phyloP scores from a whole-genome alignment of 768 basidiomycete genomes.

The Naganishia vaughanmartiniae region DNA sequence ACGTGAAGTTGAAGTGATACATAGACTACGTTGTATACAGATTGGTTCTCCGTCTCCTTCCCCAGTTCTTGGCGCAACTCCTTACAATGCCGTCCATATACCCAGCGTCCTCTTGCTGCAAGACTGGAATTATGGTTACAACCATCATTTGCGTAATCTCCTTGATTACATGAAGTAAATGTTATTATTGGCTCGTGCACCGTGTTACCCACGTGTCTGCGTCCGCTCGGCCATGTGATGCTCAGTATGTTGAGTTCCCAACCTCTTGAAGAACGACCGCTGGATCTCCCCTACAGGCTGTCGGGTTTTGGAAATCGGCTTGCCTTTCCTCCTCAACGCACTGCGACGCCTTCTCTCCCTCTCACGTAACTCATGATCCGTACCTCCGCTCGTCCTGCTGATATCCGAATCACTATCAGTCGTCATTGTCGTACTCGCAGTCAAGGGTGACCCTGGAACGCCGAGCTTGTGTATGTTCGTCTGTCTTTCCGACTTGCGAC shows the following conservation, averaged over 20 bases:
- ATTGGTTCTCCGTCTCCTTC: no score
- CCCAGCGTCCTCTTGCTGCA: no score
- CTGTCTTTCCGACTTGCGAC: neutral
- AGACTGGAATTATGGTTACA: no score
- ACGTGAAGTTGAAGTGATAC: no score
- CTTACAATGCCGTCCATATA: no score
- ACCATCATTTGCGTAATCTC: no score
- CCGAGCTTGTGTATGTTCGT: neutral
- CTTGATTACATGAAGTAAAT: no score
- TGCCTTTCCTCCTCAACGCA: constrained; percentile 6
- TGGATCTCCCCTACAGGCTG: constrained; percentile 1
- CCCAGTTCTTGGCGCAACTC: no score
- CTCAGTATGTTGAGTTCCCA: neutral
- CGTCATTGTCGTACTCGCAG: neutral
- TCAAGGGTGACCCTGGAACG: neutral
- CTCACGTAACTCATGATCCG: neutral
- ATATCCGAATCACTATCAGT: neutral
- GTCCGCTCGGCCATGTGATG: no score
- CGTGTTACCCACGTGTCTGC: no score
- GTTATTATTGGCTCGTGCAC: no score
- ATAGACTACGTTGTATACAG: no score
- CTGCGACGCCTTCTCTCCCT: neutral
- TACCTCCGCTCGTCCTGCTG: neutral
- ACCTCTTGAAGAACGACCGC: constrained; percentile 13
- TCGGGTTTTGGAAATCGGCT: neutral